Evolutionary conservation across 1,139 yeast genomes (phyloP).

Genomic region (Suhomyces maxii): DNA sequence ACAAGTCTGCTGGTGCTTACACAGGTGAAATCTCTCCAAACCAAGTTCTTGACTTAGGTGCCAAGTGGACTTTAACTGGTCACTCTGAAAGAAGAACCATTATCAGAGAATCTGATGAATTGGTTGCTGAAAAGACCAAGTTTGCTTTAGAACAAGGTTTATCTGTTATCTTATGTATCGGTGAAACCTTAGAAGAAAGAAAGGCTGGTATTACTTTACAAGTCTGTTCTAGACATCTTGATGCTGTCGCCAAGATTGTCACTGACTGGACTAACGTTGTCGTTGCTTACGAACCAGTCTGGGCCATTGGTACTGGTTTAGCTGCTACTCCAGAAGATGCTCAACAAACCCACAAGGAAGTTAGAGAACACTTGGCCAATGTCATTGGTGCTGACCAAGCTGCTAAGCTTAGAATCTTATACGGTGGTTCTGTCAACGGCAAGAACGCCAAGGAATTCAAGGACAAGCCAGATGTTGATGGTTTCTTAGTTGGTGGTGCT

Average conservation of each 20-base stretch:
- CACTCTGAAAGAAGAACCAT: constrained; percentile 99
- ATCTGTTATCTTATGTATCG: constrained; percentile 91
- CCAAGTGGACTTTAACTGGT: constrained; percentile 93
- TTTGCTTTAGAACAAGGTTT: constrained; percentile 88
- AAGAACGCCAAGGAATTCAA: constrained; percentile 88
- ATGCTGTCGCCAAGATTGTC: constrained; percentile 81
- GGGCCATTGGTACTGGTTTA: constrained; percentile 99
- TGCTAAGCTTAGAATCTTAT: constrained; percentile 79
- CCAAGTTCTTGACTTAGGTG: constrained; percentile 89
- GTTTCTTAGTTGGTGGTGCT: constrained; percentile 99
- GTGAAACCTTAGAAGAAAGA: constrained; percentile 96
- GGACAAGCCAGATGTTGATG: constrained; percentile 93
- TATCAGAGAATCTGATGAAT: constrained; percentile 86
- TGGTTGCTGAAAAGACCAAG: constrained; percentile 92
- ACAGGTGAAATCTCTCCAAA: constrained; percentile 95
- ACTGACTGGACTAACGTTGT: constrained; percentile 92
- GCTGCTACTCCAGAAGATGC: constrained; percentile 99
- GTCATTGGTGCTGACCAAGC: constrained; percentile 81
- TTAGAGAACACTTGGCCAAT: constrained; percentile 78
- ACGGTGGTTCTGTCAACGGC: constrained; percentile 99
- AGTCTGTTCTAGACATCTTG: constrained; percentile 86
- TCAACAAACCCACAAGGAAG: constrained; percentile 87
- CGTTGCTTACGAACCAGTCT: constrained; percentile 98
- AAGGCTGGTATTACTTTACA: constrained; percentile 82
- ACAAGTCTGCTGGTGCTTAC: constrained; percentile 91